A percentile compares a stretch with the other conserved stretches of the same genome.
These are phyloP conservation scores for Raffaelea albimanens DNA, from an alignment of 2,329 filamentous ascomycete species.

Conservation along the genomic window DNA sequence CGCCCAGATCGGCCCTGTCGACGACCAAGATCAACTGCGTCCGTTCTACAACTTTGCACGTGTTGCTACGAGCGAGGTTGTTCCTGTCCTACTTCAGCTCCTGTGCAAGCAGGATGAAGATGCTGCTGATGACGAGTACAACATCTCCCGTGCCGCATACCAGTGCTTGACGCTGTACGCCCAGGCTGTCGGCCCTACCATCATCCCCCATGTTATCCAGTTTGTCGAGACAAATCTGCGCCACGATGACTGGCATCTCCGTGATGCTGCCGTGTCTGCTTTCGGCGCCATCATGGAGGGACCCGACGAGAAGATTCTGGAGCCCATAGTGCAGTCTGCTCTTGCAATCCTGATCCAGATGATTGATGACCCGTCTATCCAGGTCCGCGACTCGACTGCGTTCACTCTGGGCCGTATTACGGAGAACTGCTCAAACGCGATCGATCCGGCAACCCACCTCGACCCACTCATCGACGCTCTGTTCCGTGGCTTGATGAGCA, in stretches of 20 bases:
- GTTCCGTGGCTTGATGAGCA: slow-evolving; percentile 82
- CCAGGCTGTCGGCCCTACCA: slow-evolving; percentile 75
- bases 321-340: slow-evolving; percentile 92
- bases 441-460: slow-evolving; percentile 76
- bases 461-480: slow-evolving; percentile 78
- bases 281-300: slow-evolving; percentile 99
- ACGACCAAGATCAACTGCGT: slow-evolving; percentile 70
- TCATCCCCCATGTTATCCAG: slow-evolving; percentile 76
- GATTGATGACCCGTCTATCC: slow-evolving; percentile 84
- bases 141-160: slow-evolving; percentile 87
- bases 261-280: slow-evolving; percentile 91
- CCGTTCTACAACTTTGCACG: slow-evolving; percentile 94
- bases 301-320: slow-evolving; percentile 82
- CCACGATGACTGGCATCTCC: slow-evolving; percentile 84
- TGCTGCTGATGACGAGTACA: slow-evolving; percentile 94
- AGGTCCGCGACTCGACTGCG: slow-evolving; percentile 91
- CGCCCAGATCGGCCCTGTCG: slow-evolving; percentile 53
- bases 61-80: slow-evolving; percentile 86
- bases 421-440: slow-evolving; percentile 82
- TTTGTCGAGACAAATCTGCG: slow-evolving; percentile 91
- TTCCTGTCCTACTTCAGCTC: slow-evolving; percentile 79
- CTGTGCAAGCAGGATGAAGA: slow-evolving; percentile 98
- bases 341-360: slow-evolving; percentile 79
- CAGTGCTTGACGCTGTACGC: slow-evolving; percentile 94
- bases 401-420: slow-evolving; percentile 95